Percentiles rank a stretch among this genome's conserved stretches.
Conservation (phyloP, 2,329 filamentous ascomycete genomes). For the Ceratocystis papillata region DNA sequence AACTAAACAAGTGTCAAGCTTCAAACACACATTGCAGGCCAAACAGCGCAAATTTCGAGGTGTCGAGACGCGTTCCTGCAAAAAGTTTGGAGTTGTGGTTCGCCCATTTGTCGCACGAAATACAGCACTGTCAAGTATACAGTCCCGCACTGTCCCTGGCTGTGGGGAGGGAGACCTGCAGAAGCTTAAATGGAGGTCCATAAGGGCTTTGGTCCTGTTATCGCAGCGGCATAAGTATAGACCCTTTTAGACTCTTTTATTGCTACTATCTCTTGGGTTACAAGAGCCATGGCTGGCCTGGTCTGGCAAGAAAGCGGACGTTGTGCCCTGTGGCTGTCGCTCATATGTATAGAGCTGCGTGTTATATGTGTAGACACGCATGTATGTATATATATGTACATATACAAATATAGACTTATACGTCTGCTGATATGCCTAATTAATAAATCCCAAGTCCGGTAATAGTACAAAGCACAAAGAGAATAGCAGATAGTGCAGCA, state of each 20-base stretch:
- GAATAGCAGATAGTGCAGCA: background rate
- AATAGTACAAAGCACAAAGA: too few relatives aligned
- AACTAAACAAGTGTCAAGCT: too few relatives aligned
- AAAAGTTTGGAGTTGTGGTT: background rate
- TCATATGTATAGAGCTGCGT: too few relatives aligned
- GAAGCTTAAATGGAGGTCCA: background rate
- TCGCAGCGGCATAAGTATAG: too few relatives aligned
- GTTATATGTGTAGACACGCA: background rate
- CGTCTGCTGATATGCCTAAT: background rate
- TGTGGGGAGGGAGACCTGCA: background rate
- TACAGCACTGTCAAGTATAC: background rate
- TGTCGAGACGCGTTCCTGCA: conserved; percentile 19
- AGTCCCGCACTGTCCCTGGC: background rate
- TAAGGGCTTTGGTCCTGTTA: background rate
- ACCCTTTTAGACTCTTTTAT: too few relatives aligned
- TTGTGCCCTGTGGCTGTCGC: too few relatives aligned
- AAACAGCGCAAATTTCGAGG: background rate
- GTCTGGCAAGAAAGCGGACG: too few relatives aligned
- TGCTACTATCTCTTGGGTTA: too few relatives aligned
- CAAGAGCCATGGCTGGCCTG: too few relatives aligned
- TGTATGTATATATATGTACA: background rate
- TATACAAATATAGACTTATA: background rate
- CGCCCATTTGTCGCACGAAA: background rate
- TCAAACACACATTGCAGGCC: background rate
- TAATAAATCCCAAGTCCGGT: too few relatives aligned